Conservation (phyloP, 164 flowering plant species). For the Nymphaea thermarum region DNA sequence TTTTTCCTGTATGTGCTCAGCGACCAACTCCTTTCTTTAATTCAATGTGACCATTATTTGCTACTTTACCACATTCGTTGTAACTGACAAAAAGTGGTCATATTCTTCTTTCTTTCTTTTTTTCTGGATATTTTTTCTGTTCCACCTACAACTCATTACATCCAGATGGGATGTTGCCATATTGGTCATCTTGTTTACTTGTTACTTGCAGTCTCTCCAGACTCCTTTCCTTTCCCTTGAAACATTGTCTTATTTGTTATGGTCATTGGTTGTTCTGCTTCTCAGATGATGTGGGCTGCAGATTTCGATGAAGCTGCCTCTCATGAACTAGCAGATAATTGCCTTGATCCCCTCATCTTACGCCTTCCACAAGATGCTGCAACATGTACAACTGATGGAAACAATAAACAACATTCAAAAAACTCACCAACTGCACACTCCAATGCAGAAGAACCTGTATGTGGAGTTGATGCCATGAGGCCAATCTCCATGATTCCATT, state of each 20-base stretch:
- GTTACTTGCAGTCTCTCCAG: not conserved
- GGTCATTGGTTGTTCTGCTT: not conserved
- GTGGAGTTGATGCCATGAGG: conserved; percentile 29
- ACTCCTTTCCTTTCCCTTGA: not conserved
- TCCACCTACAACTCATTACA: too few relatives aligned
- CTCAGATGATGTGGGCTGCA: conserved; percentile 98
- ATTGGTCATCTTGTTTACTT: not conserved
- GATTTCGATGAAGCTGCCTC: conserved; percentile 62
- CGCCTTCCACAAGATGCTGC: conserved; percentile 33
- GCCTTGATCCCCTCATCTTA: conserved; percentile 51
- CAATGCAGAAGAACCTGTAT: conserved; percentile 16
- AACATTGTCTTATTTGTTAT: not conserved
- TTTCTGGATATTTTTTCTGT: too few relatives aligned
- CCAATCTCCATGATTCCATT: conserved; percentile 35
- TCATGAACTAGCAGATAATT: conserved; percentile 36
- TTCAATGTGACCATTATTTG: too few relatives aligned
- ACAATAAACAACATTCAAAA: conserved; percentile 21
- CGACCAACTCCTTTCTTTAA: too few relatives aligned
- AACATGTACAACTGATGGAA: conserved; percentile 23
- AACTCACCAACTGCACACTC: conserved; percentile 23
- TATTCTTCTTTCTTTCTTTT: too few relatives aligned
- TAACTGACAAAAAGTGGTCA: too few relatives aligned
- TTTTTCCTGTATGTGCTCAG: too few relatives aligned
- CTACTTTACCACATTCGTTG: too few relatives aligned
- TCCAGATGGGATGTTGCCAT: too few relatives aligned